phyloP scores from a whole-genome alignment of 2,329 filamentous ascomycete genomes.

The Uncinocarpus reesii region DNA sequence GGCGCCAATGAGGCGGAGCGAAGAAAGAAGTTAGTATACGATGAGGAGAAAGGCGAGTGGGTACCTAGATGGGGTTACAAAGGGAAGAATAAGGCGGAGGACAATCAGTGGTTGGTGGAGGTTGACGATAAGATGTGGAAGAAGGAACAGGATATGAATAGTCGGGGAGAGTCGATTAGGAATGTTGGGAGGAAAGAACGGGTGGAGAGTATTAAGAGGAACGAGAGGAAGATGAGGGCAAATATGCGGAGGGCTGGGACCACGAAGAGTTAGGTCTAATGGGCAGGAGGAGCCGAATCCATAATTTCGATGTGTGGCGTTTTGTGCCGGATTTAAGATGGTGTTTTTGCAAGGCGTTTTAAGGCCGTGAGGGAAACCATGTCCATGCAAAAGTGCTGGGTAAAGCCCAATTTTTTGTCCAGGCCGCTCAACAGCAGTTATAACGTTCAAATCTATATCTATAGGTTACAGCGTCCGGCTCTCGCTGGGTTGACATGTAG shows the following conservation, averaged over 20 bases:
- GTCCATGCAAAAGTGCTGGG: background rate
- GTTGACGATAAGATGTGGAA: conserved; percentile 68
- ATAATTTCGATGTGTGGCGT: background rate
- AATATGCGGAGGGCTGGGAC: conserved; percentile 45
- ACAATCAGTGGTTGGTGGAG: conserved; percentile 85
- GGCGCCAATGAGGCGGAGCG: conserved; percentile 53
- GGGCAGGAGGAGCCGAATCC: background rate
- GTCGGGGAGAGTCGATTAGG: conserved; percentile 53
- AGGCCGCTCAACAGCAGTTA: no score
- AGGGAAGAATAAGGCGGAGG: conserved; percentile 73
- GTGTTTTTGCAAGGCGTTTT: conserved; percentile 7
- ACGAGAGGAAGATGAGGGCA: conserved; percentile 58
- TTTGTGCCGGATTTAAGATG: background rate
- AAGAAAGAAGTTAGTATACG: conserved; percentile 62
- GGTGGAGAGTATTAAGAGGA: conserved; percentile 52
- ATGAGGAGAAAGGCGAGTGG: conserved; percentile 78
- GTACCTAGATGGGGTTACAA: conserved; percentile 92
- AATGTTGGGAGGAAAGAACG: conserved; percentile 58
- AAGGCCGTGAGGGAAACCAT: background rate
- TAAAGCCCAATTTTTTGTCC: no score
- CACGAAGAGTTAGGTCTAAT: conserved; percentile 3
- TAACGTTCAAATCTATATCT: no score
- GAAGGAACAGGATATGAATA: conserved; percentile 49
- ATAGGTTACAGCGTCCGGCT: no score
- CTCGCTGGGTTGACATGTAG: no score